phyloP scores from a whole-genome alignment of 495 filamentous ascomycete genomes.

The Xylaria nigripes region DNA sequence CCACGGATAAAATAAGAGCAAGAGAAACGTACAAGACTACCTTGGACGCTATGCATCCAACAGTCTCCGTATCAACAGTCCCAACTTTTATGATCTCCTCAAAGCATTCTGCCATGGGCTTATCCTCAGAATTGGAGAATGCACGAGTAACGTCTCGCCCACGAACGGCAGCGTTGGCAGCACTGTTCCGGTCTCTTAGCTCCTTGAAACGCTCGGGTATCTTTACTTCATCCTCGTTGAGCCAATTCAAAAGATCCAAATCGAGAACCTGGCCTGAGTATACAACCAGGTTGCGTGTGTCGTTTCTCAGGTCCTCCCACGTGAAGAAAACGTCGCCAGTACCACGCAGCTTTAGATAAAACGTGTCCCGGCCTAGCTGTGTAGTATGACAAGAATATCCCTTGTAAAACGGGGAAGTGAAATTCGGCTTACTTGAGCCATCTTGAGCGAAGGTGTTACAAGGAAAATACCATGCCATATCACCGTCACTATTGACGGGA shows the following conservation, averaged over 20 bases:
- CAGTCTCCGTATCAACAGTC: conserved; percentile 88
- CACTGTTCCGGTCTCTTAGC: conserved; percentile 45
- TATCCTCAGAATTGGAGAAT: conserved; percentile 69
- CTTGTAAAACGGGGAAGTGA: conserved; percentile 61
- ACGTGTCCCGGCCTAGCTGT: conserved; percentile 53
- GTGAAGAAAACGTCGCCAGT: conserved; percentile 75
- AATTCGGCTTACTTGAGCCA: conserved; percentile 70
- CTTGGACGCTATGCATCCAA: conserved; percentile 95
- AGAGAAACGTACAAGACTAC: conserved; percentile 95
- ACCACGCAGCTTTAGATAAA: conserved; percentile 59
- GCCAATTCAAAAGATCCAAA: conserved; percentile 83
- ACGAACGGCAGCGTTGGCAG: conserved; percentile 59
- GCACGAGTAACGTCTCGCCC: conserved; percentile 89
- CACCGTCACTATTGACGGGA: conserved; percentile 64
- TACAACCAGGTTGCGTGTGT: conserved; percentile 77
- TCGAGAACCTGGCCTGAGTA: conserved; percentile 93
- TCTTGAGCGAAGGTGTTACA: conserved; percentile 90
- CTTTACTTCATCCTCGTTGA: conserved; percentile 76
- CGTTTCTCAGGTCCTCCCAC: conserved; percentile 90
- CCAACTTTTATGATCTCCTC: conserved; percentile 92
- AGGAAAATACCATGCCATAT: conserved; percentile 96
- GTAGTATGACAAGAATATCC: conserved; percentile 92
- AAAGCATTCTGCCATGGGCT: conserved; percentile 74
- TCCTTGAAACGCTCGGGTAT: conserved; percentile 73
- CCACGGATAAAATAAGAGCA: conserved; percentile 86